Percentiles rank a stretch among this genome's conserved stretches.
phyloP scores from a whole-genome alignment of 352 stramenopile genomes.

The Globisporangium emineosum region DNA sequence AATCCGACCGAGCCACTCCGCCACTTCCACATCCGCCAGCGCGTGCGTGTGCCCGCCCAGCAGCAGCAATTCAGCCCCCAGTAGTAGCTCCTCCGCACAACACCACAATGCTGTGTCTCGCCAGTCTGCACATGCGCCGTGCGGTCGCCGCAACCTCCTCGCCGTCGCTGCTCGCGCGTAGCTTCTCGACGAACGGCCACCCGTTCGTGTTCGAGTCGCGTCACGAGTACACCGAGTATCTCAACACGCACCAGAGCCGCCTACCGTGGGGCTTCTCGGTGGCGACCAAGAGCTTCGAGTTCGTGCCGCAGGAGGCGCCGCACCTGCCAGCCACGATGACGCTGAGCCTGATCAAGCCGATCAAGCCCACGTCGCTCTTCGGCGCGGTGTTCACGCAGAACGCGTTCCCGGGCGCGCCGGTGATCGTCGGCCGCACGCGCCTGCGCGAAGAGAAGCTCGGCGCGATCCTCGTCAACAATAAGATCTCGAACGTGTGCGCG shows the following conservation, averaged over 20 bases:
- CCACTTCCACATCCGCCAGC: neutral
- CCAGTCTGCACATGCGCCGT: constrained; percentile 19
- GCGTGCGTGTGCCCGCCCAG: neutral
- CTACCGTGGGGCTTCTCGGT: constrained; percentile 86
- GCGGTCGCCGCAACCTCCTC: constrained; percentile 10
- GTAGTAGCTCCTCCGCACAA: neutral
- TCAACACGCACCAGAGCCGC: constrained; percentile 68
- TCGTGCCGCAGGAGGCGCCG: constrained; percentile 79
- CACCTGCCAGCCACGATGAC: constrained; percentile 84
- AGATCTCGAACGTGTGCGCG: constrained; percentile 98
- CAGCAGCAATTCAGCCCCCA: neutral
- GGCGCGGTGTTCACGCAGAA: constrained; percentile 91
- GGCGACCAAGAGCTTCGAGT: constrained; percentile 80
- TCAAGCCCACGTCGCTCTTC: constrained; percentile 83
- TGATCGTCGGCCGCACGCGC: constrained; percentile 89
- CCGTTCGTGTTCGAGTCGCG: constrained; percentile 81
- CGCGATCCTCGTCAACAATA: constrained; percentile 98
- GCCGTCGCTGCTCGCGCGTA: constrained; percentile 25
- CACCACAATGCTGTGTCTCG: constrained; percentile 16
- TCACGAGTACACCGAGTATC: constrained; percentile 81
- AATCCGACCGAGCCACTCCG: neutral
- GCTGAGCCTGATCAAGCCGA: constrained; percentile 82
- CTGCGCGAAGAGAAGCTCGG: constrained; percentile 89
- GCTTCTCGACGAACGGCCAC: constrained; percentile 42
- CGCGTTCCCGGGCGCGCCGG: constrained; percentile 86